Evolutionary conservation across 768 basidiomycete species (phyloP), one percentile per base, ranked within the genome.

Genomic region (Pleurotus pulmonarius): DNA sequence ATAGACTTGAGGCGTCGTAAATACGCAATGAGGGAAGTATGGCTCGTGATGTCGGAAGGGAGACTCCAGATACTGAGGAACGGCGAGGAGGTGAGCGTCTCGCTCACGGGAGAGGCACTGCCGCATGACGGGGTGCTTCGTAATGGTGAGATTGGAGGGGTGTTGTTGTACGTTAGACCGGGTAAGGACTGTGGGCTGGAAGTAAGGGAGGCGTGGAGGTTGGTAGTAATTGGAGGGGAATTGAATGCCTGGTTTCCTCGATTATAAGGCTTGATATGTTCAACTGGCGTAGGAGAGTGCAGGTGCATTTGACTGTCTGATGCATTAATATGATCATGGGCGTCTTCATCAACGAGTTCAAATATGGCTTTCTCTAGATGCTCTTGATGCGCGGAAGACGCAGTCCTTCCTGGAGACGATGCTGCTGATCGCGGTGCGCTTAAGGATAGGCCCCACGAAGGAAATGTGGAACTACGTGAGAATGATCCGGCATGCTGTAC

Each of bases 111-210:
- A 6, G 51, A 53, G 18, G 22, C 51, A 24, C 51, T 41, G n/a
- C 51, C 39, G 26, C 46, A 47, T 25, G 51, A 53, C 20, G 51
- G 51, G 22, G 39, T 40, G 7, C 51, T 53, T 39, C 39, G 51
- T 5, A 53, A 24, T 9, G 51, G 51, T 5, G 51, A 53, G 5
- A 53, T 53, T 6, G 51, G 51, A 11, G 51, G 51, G 51, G 51
- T 53, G 25, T 53, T 53, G 38, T 53, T 53, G 5, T 34, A 20
- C 18, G 51, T 40, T 39, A 25, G 38, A 5, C 25, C 8, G 37
- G 51, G 51, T 53, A 53, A 41, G 41, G 51, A 53, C 26, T 53
- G 51, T 53, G 51, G 51, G 26, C 51, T 53, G 3, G 51, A 53
- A 15, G 51, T 53, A 13, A 49, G 11, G 6, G 51, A 39, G n/a